Evolutionary conservation across 2,329 filamentous ascomycete species (phyloP).

Genomic region (Aquanectria penicillioides): DNA sequence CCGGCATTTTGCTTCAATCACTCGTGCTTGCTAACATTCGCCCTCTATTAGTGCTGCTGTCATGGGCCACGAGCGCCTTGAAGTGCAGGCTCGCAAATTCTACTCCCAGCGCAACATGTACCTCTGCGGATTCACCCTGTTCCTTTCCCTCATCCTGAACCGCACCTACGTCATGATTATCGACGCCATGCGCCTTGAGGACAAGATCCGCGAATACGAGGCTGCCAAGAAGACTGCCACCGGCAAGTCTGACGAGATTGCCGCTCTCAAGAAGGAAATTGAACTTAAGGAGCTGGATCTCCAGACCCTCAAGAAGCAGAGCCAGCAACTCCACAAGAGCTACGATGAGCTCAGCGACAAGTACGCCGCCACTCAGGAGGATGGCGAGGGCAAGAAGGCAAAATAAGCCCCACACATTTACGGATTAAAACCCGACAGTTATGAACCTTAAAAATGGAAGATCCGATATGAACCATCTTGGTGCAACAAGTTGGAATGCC

Average conservation of each 20-base stretch:
- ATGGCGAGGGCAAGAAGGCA: slow-evolving; percentile 67
- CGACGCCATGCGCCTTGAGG: slow-evolving; percentile 89
- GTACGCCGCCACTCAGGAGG: slow-evolving; percentile 68
- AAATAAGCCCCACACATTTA: slow-evolving; percentile 50
- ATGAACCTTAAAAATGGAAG: neutral
- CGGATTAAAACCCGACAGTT: neutral
- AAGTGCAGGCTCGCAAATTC: slow-evolving; percentile 99
- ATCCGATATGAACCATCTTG: neutral
- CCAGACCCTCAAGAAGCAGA: slow-evolving; percentile 91
- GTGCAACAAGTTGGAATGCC: too few species aligned
- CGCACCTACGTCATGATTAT: slow-evolving; percentile 98
- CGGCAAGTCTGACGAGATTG: slow-evolving; percentile 81
- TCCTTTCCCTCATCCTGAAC: slow-evolving; percentile 98
- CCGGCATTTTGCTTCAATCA: neutral
- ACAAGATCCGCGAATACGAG: slow-evolving; percentile 87
- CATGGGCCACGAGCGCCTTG: slow-evolving; percentile 93
- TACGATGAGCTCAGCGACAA: slow-evolving; percentile 89
- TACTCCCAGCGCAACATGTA: slow-evolving; percentile 99
- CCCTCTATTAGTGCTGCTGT: slow-evolving; percentile 65
- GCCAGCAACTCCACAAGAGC: slow-evolving; percentile 82
- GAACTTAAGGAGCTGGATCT: slow-evolving; percentile 85
- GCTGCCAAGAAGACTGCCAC: slow-evolving; percentile 64
- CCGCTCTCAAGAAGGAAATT: slow-evolving; percentile 74
- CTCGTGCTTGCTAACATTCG: slow-evolving; percentile 31
- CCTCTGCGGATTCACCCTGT: slow-evolving; percentile 98